Evolutionary conservation across 345 rosid species (phyloP), one percentile per base, ranked within the genome.

Genomic region (Eutrema japonicum): DNA sequence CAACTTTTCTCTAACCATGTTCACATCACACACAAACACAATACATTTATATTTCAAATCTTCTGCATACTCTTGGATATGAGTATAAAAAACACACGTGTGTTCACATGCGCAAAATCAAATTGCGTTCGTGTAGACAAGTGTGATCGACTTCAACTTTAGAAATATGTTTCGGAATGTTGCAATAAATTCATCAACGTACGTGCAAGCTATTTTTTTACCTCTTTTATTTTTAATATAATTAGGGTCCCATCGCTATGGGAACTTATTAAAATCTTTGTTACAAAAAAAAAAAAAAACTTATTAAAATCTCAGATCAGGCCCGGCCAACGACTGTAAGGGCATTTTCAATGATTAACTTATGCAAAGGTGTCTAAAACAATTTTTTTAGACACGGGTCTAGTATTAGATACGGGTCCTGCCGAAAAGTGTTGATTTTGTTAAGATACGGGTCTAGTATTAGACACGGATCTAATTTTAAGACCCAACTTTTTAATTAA

Each of bases 1-100:
- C 74, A 61, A 67, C 35, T 68, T 68, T 69, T 36, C 50, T 69
- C 64, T 22, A 75, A 14, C 22, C 5, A 62, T 54, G 79, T 62
- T 76, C 75, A 76, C 70, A 75, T 61, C 42, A 51, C 51, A 58
- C 11, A 53, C 18, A 30, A n/a, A 40, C 14, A 42, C 6, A 40
- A 22, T 22, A 59, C 40, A 12, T 29, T 13, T 59, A 35, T n/a
- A 14, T 7, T 14, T 43, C 60, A 47, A 47, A 47, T 0, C 22
- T 36, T 11, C 10, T 3, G 12, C 22, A 50, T 29, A 32, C 10
- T 41, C 50, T 3, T 30, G 36, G 10, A 26, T 75, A 41, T n/a
- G 11, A 51, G 61, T 30, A 11, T 51, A 33, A 41, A 13, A 62
- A 14, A 16, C 30, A 52, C 29, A 37, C 45, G 52, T 62, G 74